phyloP scores from a whole-genome alignment of 208 protist species.

The Leishmania arabica region DNA sequence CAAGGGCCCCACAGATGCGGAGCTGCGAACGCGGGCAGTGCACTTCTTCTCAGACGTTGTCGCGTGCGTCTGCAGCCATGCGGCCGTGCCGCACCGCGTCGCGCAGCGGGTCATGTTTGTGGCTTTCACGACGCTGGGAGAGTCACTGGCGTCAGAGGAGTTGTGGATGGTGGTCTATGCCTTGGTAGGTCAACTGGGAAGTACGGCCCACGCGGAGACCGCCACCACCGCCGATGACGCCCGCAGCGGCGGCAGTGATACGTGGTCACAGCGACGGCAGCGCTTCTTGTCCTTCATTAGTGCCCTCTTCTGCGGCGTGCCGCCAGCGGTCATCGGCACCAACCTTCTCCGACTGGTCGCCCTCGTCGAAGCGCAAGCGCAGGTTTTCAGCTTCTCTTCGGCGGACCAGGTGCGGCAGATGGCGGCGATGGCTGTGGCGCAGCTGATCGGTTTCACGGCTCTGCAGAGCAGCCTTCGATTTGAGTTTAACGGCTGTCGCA shows the following conservation, averaged over 20 bases:
- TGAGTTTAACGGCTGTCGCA: slow-evolving; percentile 13
- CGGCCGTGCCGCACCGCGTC: slow-evolving; percentile 17
- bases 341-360: slow-evolving; percentile 30
- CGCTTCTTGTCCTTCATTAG: slow-evolving; percentile 20
- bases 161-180: slow-evolving; percentile 13
- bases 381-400: slow-evolving; percentile 28
- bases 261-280: slow-evolving; percentile 29
- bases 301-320: slow-evolving; percentile 1
- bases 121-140: not conserved
- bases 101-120: slow-evolving; percentile 14
- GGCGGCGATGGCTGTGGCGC: not conserved
- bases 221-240: not conserved
- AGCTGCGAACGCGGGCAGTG: slow-evolving; percentile 16
- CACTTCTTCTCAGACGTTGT: slow-evolving; percentile 11
- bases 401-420: slow-evolving; percentile 22
- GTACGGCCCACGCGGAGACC: not conserved
- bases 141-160: slow-evolving; percentile 17
- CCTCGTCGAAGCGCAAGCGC: slow-evolving; percentile 21
- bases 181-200: slow-evolving; percentile 6
- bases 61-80: slow-evolving; percentile 21
- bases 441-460: slow-evolving; percentile 27
- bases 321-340: not conserved
- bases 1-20: not conserved
- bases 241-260: not conserved
- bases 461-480: slow-evolving; percentile 19